phyloP scores from a whole-genome alignment of 768 basidiomycete species.

The Tylopilus vinaceipallidus region DNA sequence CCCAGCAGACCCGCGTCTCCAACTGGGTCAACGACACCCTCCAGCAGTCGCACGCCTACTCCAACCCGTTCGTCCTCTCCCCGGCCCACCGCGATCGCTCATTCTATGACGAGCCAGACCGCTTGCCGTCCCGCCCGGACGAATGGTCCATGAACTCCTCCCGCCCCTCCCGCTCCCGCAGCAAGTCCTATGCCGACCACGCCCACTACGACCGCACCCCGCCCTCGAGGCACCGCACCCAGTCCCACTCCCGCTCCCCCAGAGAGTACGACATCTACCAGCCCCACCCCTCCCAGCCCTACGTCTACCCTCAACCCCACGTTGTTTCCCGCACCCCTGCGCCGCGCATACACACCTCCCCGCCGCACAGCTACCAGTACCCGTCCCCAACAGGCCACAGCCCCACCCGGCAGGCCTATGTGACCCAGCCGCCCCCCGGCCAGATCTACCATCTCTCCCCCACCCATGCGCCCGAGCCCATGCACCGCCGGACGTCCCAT shows the following conservation, averaged over 20 bases:
- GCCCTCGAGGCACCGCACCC: slow-evolving; percentile 21
- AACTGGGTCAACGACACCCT: slow-evolving; percentile 49
- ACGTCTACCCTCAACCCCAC: slow-evolving; percentile 20
- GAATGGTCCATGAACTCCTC: slow-evolving; percentile 24
- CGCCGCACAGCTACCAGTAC: slow-evolving; percentile 20
- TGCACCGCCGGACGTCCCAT: slow-evolving; percentile 17
- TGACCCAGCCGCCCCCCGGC: slow-evolving; percentile 28
- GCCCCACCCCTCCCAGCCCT: slow-evolving; percentile 5
- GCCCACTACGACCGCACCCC: slow-evolving; percentile 16
- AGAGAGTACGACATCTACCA: slow-evolving; percentile 21
- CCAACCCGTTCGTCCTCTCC: slow-evolving; percentile 30
- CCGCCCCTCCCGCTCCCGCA: slow-evolving; percentile 23
- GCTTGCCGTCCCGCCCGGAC: background rate
- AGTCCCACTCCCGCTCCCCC: slow-evolving; percentile 27
- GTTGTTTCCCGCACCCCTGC: slow-evolving; percentile 11
- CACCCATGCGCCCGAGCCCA: slow-evolving; percentile 13
- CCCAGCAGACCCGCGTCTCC: slow-evolving; percentile 46
- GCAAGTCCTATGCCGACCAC: slow-evolving; percentile 25
- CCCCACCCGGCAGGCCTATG: slow-evolving; percentile 18
- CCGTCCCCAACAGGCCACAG: slow-evolving; percentile 9
- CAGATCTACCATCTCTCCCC: slow-evolving; percentile 23
- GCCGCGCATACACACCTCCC: slow-evolving; percentile 18
- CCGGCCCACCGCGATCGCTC: slow-evolving; percentile 30
- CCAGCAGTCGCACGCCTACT: slow-evolving; percentile 26
- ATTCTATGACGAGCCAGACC: slow-evolving; percentile 23